Evolutionary conservation across 768 basidiomycete genomes (phyloP), one percentile per base, ranked within the genome.

Genomic region (Leccinum broughii): DNA sequence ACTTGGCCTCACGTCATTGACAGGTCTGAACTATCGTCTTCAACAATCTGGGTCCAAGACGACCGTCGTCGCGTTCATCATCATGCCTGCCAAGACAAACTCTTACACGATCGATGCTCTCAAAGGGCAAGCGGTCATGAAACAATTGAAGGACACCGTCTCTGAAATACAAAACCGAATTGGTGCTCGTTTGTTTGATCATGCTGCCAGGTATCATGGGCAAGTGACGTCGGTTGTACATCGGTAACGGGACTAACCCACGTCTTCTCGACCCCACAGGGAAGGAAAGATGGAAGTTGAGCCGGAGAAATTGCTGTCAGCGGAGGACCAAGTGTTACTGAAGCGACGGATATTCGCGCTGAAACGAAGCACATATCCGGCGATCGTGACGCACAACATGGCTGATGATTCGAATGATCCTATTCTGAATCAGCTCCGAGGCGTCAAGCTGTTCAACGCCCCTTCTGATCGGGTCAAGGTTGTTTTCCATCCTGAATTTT

Each of bases 351-450:
- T 95, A 62, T 96, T 97, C 71, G 97, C 97, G 6, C 85, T 99
- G 60, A 96, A 94, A 76, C 87, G 97, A 63, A 92, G 92, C 77
- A 87, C 92, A 11, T 85, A 95, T n/a, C 97, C 97, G 0, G 93
- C 97, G 1, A 84, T 99, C 48, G 90, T 89, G n/a, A 99, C 97
- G 15, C 97, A 99, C 79, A 99, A 99, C 77, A 98, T 98, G 97
- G 85, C 83, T 24, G 96, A 98, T 71, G 96, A 98, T 72, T 78
- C 84, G 34, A 88, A 77, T 67, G 97, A 99, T 70, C 97, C 97
- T 6, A 92, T 99, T 64, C 77, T 99, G 51, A 97, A 89, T 76
- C 96, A 98, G 71, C 90, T 99, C 63, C 87, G 97, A 17, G 85
- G 93, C 26, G 95, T 98, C 32, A 88, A 92, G 71, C 80, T 99